Evolutionary conservation across 306 rosid species (phyloP).

Genomic region (Castanopsis chinensis): DNA sequence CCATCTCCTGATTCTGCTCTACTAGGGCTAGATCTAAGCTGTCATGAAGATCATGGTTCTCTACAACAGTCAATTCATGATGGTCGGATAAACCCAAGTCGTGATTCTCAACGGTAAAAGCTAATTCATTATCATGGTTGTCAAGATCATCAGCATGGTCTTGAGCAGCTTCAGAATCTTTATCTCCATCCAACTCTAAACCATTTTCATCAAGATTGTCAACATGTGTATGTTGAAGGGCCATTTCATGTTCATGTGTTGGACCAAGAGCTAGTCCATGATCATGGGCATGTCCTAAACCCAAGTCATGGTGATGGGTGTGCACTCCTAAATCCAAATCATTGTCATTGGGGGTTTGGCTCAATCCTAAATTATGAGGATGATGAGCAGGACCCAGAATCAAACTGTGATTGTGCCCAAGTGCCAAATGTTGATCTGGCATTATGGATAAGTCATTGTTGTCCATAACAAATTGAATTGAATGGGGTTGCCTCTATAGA

Average conservation of each 20-base stretch:
- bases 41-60: conserved; percentile 37
- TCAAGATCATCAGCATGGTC: conserved; percentile 19
- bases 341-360: conserved; percentile 13
- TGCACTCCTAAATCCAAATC: conserved; percentile 26
- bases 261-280: conserved; percentile 19
- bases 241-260: conserved; percentile 25
- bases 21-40: conserved; percentile 31
- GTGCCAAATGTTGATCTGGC: conserved; percentile 13
- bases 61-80: conserved; percentile 38
- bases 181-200: conserved; percentile 22
- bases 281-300: conserved; percentile 24
- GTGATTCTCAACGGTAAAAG: conserved; percentile 20
- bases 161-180: conserved; percentile 22
- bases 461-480: conserved; percentile 25
- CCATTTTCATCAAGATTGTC: conserved; percentile 31
- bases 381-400: background rate
- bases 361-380: conserved; percentile 18
- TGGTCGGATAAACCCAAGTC: conserved; percentile 36
- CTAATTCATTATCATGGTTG: conserved; percentile 21
- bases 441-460: conserved; percentile 19
- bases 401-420: conserved; percentile 18
- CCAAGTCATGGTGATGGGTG: conserved; percentile 9
- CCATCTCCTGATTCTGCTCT: conserved; percentile 42
- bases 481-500: background rate
- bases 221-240: conserved; percentile 21